phyloP scores from a whole-genome alignment of 495 filamentous ascomycete genomes.

The Penicillium ochrochloron region DNA sequence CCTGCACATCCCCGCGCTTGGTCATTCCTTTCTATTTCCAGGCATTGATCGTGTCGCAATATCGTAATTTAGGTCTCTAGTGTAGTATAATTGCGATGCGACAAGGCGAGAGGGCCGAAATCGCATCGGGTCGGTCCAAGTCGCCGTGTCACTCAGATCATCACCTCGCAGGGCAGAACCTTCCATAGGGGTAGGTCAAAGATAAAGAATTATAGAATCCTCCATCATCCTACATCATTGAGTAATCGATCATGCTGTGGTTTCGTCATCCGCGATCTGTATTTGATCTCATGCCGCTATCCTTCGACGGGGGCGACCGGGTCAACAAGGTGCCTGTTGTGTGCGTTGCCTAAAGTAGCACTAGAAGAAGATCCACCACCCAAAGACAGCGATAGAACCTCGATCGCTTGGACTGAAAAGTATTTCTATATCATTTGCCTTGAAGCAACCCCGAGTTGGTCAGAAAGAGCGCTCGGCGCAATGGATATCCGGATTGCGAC shows the following conservation, averaged over 20 bases:
- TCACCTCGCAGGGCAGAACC: not conserved
- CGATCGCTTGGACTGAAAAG: not conserved
- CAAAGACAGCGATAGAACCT: not conserved
- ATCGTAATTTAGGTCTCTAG: conserved; percentile 1
- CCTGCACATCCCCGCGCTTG: conserved; percentile 11
- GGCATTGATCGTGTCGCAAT: conserved; percentile 21
- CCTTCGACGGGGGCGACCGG: conserved; percentile 15
- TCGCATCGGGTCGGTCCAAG: conserved; percentile 21
- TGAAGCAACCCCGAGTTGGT: conserved; percentile 16
- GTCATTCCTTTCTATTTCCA: conserved; percentile 6
- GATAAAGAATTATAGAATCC: not conserved
- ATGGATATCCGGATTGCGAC: conserved; percentile 35
- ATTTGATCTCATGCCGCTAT: conserved; percentile 16
- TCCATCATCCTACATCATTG: not conserved
- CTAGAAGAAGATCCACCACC: not conserved
- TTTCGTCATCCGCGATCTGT: conserved; percentile 18
- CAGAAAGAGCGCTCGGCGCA: conserved; percentile 35
- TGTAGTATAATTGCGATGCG: conserved; percentile 26
- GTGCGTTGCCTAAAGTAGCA: conserved; percentile 12
- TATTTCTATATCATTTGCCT: conserved; percentile 8
- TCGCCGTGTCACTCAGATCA: conserved; percentile 23
- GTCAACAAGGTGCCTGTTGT: conserved; percentile 26
- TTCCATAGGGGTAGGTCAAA: not conserved
- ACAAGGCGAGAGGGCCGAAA: conserved; percentile 24
- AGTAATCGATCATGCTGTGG: not conserved